These are phyloP conservation scores for Populus pruinosa DNA, from an alignment of 345 rosid genomes.

Conservation along the genomic window DNA sequence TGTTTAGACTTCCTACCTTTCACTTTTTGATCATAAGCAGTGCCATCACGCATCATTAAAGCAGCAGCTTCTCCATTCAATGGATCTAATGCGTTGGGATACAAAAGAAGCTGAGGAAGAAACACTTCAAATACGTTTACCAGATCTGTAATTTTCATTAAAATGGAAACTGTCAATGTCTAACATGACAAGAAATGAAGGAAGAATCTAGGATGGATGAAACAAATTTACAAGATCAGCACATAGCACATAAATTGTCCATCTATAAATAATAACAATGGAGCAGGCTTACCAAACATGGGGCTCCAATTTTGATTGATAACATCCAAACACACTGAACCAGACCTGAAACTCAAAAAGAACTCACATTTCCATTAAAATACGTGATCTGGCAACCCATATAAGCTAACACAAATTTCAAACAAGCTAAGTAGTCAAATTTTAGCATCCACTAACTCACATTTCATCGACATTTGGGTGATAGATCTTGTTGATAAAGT, in stretches of 20 bases:
- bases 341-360: conserved; percentile 65
- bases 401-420: neutral
- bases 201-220: conserved; percentile 2
- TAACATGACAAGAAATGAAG: neutral
- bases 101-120: conserved; percentile 96
- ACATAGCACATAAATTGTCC: neutral
- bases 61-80: conserved; percentile 99
- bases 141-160: conserved; percentile 50
- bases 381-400: neutral
- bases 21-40: conserved; percentile 74
- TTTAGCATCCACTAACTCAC: conserved; percentile 44
- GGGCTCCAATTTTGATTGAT: conserved; percentile 99
- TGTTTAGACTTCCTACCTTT: conserved; percentile 51
- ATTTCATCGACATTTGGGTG: conserved; percentile 99
- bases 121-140: conserved; percentile 95
- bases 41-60: conserved; percentile 84
- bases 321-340: conserved; percentile 95
- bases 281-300: conserved; percentile 70
- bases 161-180: conserved; percentile 10
- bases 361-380: neutral
- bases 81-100: conserved; percentile 96
- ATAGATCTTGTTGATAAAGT: conserved; percentile 89
- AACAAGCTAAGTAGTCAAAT: conserved; percentile 8
- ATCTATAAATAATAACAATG: neutral
- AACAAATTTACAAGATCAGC: conserved; percentile 3